Evolutionary conservation across 2,329 filamentous ascomycete genomes (phyloP), one percentile per base, ranked within the genome.

Genomic region (Nigrograna mackinnonii): DNA sequence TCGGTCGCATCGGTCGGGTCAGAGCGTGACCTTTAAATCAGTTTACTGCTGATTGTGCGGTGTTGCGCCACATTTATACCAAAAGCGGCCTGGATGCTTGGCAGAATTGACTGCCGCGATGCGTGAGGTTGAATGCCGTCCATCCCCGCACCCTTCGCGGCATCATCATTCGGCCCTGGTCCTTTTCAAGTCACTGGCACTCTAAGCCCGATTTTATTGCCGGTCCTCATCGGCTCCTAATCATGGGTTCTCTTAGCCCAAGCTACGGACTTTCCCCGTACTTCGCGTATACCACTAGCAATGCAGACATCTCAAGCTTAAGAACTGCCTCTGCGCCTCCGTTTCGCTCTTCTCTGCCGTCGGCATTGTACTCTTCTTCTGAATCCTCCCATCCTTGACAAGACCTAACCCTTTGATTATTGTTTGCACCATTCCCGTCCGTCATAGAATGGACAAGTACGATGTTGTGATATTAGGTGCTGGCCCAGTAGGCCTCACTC

Each of bases 381-480:
- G 11, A 11, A 34, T 18, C n/a, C 24, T 28, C 24, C 9, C n/a
- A 9, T 28, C 24, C n/a, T 28, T n/a, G 9, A 9, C n/a, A 28
- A 28, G n/a, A 34, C 17, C 31, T 34, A 12, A 20, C 11, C 19
- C 4, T 30, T 20, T 32, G 12, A 32, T 16, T 30, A 13, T 18
- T 20, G 24, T 11, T 39, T 28, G 24, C 11, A 28, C 24, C 16
- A 7, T 33, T 11, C 16, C 7, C 7, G 20, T 12, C 34, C 34
- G 12, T 2, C 6, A 17, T 12, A 36, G 30, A 35, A 49, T 58
- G 57, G 75, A 79, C 43, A 77, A 72, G 40, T 85, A 83, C 69
- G 84, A 87, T 59, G 79, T 80, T 37, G 90, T 96, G 55, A 91
- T 96, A 54, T 79, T 96, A 41, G 91, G 91, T 51, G 91, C 91